These are phyloP conservation scores for Cryomyces antarcticus DNA, from an alignment of 495 filamentous ascomycete species.

Conservation along the genomic window DNA sequence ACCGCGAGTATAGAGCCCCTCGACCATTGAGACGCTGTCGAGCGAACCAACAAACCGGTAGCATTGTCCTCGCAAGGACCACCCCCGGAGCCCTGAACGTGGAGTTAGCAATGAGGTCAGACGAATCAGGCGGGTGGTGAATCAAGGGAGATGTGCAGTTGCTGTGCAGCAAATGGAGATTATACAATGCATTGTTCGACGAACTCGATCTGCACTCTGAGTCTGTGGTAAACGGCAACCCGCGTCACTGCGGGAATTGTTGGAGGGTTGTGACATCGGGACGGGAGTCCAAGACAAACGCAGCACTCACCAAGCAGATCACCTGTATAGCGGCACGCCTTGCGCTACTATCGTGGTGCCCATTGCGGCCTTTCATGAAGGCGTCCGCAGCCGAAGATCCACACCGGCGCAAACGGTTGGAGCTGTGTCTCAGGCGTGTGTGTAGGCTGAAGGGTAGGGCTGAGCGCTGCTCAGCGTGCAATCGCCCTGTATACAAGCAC, in stretches of 20 bases:
- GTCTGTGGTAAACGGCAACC: no score
- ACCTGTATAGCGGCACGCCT: not conserved
- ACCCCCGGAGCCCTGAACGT: slow-evolving; percentile 47
- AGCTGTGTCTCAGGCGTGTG: no score
- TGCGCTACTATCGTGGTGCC: not conserved
- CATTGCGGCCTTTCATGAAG: not conserved
- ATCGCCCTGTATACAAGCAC: no score
- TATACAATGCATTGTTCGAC: not conserved
- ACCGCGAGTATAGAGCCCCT: slow-evolving; percentile 69
- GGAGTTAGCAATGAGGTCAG: not conserved
- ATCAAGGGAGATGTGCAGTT: not conserved
- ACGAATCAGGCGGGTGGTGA: not conserved
- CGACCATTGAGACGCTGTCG: slow-evolving; percentile 53
- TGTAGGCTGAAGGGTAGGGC: no score
- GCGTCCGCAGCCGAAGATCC: not conserved
- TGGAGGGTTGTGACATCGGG: no score
- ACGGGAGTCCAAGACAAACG: no score
- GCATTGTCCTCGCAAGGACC: slow-evolving; percentile 78
- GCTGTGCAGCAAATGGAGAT: not conserved
- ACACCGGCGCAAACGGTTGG: no score
- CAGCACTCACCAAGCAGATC: slow-evolving; percentile 13
- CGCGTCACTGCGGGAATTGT: no score
- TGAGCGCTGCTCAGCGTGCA: no score
- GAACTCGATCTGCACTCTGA: no score
- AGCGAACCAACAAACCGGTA: slow-evolving; percentile 75